Evolutionary conservation across 1,284 basidiomycete species (phyloP), one percentile per base, ranked within the genome.

Genomic region (Anthracocystis setariae): DNA sequence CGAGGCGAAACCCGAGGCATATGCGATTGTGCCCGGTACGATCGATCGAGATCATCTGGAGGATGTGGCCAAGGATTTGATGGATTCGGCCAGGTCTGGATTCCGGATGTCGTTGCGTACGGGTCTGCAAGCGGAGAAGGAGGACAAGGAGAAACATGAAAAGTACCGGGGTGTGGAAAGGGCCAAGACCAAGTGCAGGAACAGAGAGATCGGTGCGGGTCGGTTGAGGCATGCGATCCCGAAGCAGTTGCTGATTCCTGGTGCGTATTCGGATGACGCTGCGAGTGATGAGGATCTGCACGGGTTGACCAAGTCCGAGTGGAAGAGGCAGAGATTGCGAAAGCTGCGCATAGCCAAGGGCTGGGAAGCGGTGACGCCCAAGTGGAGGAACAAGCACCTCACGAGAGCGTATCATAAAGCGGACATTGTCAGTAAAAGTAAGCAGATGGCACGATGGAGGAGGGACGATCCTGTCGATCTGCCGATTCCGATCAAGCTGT

Each of bases 221-320:
- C 55, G 70, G 3, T 42, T 76, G 20, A 44, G 65, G 1, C 70
- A 76, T 42, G 65, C 70, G 12, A 76, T 76, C 18, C 74, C 74
- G 13, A 68, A 69, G 18, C 61, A 59, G 47, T 48, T 76, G n/a
- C 51, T 76, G n/a, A 53, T 73, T 9, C 63, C 70, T 1, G 74
- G 74, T 10, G 70, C 70, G 9, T 73, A 73, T 40, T 73, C 69
- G 39, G 74, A 76, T 54, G 74, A 76, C 35, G 74, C 74, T 2
- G 74, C 74, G 5, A 70, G 66, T n/a, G 74, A 76, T 39, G 74
- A 76, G 37, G 74, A 76, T n/a, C 37, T 76, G 51, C 74, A 76
- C 45, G 70, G 70, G 3, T 45, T 76, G 25, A 65, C 66, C 13
- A 73, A 69, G 35, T 48, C 59, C 5, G 66, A 72, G n/a, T 76